phyloP scores from a whole-genome alignment of 2,329 filamentous ascomycete genomes.

The Phialophora expanda region DNA sequence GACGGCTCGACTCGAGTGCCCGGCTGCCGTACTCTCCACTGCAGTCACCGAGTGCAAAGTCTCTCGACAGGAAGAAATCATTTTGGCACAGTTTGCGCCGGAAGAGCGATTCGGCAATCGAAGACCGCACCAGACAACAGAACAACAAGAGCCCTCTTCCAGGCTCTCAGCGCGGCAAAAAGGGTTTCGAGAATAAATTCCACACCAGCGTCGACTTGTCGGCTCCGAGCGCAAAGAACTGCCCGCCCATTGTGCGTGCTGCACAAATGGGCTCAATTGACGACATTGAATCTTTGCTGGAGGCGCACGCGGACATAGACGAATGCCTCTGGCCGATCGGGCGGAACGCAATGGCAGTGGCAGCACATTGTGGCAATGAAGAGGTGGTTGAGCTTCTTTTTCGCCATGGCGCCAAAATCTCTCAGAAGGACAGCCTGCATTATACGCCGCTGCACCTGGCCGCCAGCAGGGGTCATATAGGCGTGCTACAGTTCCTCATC shows the following conservation, averaged over 20 bases:
- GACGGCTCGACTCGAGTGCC: not conserved
- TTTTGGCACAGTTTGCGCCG: conserved; percentile 9
- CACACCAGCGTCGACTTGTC: conserved; percentile 11
- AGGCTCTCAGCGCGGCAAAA: conserved; percentile 4
- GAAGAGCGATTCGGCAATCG: conserved; percentile 11
- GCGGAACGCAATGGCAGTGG: conserved; percentile 10
- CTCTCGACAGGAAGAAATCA: conserved; percentile 9
- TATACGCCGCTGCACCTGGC: conserved; percentile 6
- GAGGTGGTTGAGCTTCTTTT: conserved; percentile 7
- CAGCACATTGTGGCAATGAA: conserved; percentile 12
- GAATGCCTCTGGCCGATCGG: conserved; percentile 5
- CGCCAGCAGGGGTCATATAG: conserved; percentile 3
- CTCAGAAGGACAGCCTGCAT: not conserved
- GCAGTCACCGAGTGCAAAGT: conserved; percentile 2
- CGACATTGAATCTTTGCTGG: conserved; percentile 7
- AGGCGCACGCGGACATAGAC: not conserved
- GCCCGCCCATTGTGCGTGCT: conserved; percentile 6
- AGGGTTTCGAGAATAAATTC: conserved; percentile 2
- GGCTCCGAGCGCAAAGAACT: not conserved
- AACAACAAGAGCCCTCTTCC: not conserved
- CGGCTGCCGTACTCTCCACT: conserved; percentile 6
- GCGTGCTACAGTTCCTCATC: not conserved
- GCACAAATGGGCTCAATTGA: conserved; percentile 4
- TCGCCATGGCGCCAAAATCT: conserved; percentile 7
- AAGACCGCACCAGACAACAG: not conserved